Percentiles rank a stretch among this genome's conserved stretches.
phyloP scores from a whole-genome alignment of 306 rosid species.

The Cucumis sativus region DNA sequence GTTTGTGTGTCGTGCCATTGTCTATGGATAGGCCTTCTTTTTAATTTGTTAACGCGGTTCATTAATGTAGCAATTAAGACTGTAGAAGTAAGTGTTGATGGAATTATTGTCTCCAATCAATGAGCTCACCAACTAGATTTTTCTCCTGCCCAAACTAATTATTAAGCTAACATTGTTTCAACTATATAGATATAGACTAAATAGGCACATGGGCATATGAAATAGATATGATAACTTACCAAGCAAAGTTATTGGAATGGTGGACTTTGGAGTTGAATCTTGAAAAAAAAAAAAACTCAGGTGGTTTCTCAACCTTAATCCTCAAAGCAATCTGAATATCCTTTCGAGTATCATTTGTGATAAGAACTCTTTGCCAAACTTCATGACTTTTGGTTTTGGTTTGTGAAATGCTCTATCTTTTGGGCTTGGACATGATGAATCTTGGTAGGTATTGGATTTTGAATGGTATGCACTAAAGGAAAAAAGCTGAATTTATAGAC shows the following conservation, averaged over 20 bases:
- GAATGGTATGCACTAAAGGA: too few species aligned
- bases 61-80: constrained; percentile 16
- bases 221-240: constrained; percentile 30
- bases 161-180: too few species aligned
- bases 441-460: too few species aligned
- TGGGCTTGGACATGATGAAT: too few species aligned
- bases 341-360: constrained; percentile 72
- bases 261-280: neutral
- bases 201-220: too few species aligned
- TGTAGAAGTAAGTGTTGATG: constrained; percentile 24
- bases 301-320: constrained; percentile 40
- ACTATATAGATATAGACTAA: too few species aligned
- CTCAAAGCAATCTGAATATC: constrained; percentile 48
- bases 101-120: constrained; percentile 34
- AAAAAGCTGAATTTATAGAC: too few species aligned
- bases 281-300: constrained; percentile 6
- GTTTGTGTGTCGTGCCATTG: neutral
- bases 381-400: too few species aligned
- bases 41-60: neutral
- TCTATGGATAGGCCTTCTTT: neutral
- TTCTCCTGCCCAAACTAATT: too few species aligned
- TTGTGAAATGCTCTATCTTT: too few species aligned
- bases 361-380: constrained; percentile 60
- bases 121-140: too few species aligned
- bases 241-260: constrained; percentile 9